Evolutionary conservation across 202 grass and related monocot species (phyloP), one percentile per base, ranked within the genome.

Genomic region (Zoysia matrella): DNA sequence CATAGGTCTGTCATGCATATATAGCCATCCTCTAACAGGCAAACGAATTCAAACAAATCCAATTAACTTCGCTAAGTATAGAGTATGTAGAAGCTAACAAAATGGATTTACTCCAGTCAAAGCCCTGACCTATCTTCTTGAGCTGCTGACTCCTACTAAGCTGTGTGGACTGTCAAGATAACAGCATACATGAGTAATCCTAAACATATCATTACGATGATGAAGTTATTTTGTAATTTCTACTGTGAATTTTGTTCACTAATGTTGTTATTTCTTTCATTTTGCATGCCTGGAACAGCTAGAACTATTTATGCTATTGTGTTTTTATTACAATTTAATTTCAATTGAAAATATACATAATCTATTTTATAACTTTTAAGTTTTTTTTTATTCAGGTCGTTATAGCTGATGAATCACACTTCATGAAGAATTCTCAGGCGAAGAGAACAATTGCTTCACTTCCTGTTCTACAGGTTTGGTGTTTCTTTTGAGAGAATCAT

Each of bases 401-500:
- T 79, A 89, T 98, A 91, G 95, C 95, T 74, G 95, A 98, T 58
- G 95, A 98, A 84, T 98, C 95, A 54, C 95, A 98, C 87, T 98
- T 94, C 74, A 47, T 98, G 79, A 98, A 98, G 86, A 98, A 98
- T 85, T 69, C 69, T 74, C 86, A 88, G 77, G 95, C 95, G 3
- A 94, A 94, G 92, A 91, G 95, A 94, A 98, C 95, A 60, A 82
- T 12, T 52, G 79, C 90, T 64, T 79, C 92, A 76, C 78, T 94
- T 82, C 95, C 95, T 73, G 72, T 98, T 86, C 83, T 98, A 63
- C 89, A 98, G 95, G 95, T 98, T 58, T 77, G 79, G 47, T 58
- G 52, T 71, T 79, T 80, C 57, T 86, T 87, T 63, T 36, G 30
- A 69, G 53, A 22, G 64, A 51, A 84, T 47, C 13, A 76, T 2